Percentiles rank a stretch among this genome's conserved stretches.
Evolutionary conservation across 2,329 filamentous ascomycete species (phyloP).

Genomic region (Diaporthe ilicicola): DNA sequence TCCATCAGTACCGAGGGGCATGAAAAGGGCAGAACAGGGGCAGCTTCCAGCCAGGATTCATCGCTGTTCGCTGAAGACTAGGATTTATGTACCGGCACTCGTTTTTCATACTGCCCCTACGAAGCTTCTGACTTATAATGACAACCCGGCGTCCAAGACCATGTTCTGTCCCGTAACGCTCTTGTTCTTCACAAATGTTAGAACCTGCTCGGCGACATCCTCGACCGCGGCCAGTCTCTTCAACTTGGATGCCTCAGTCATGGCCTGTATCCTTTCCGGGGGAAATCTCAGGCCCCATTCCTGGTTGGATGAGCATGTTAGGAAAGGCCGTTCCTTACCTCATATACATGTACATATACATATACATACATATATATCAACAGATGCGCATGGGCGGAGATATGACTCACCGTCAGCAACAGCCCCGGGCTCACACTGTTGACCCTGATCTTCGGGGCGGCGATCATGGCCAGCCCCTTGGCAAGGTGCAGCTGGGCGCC

Average conservation of each 20-base stretch:
- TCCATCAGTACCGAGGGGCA: background rate
- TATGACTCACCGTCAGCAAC: constrained; percentile 52
- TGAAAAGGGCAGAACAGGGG: background rate
- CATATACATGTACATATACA: no score
- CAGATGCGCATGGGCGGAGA: background rate
- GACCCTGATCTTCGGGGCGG: constrained; percentile 64
- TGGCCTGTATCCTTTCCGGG: constrained; percentile 61
- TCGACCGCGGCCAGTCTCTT: constrained; percentile 67
- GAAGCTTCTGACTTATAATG: background rate
- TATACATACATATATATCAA: no score
- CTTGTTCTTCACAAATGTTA: constrained; percentile 56
- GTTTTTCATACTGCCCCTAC: background rate
- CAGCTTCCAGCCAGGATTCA: no score
- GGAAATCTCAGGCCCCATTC: constrained; percentile 72
- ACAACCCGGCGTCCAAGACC: constrained; percentile 55
- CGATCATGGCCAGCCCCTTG: constrained; percentile 61
- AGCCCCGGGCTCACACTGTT: constrained; percentile 67
- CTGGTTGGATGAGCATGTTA: constrained; percentile 33
- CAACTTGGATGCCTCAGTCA: constrained; percentile 65
- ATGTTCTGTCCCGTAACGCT: constrained; percentile 62
- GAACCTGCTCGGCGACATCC: constrained; percentile 63
- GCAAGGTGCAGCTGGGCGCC: constrained; percentile 72
- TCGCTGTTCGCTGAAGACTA: background rate
- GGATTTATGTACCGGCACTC: background rate
- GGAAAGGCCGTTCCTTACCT: background rate